Evolutionary conservation across 352 stramenopile genomes (phyloP).

Genomic region (Pythium angustatum): DNA sequence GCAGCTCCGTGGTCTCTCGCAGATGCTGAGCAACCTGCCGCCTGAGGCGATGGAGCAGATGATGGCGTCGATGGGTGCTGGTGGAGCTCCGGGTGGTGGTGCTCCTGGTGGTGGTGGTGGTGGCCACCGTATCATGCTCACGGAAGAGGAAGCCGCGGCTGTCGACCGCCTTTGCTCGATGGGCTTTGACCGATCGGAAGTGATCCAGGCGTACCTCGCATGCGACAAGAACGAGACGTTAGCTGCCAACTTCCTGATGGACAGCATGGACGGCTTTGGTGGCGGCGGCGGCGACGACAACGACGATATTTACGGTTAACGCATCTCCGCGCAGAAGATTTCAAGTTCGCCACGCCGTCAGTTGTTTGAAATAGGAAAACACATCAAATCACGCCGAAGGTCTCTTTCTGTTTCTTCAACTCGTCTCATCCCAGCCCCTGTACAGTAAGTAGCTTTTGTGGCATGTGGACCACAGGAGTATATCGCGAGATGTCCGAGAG

Average conservation of each 20-base stretch:
- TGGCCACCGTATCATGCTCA: slow-evolving; percentile 74
- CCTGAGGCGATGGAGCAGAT: slow-evolving; percentile 86
- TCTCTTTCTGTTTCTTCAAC: not conserved
- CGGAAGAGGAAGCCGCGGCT: slow-evolving; percentile 74
- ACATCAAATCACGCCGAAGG: slow-evolving; percentile 2
- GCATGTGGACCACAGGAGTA: slow-evolving; percentile 19
- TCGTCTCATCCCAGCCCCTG: too few species aligned
- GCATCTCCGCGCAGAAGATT: slow-evolving; percentile 2
- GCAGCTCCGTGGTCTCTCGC: slow-evolving; percentile 80
- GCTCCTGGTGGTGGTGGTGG: slow-evolving; percentile 39
- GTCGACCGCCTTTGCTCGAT: slow-evolving; percentile 83
- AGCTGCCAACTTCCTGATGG: slow-evolving; percentile 98
- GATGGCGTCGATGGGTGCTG: slow-evolving; percentile 78
- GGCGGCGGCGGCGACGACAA: slow-evolving; percentile 68
- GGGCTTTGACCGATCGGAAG: slow-evolving; percentile 90
- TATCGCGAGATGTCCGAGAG: not conserved
- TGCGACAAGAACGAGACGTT: slow-evolving; percentile 99
- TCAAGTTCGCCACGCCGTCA: slow-evolving; percentile 17
- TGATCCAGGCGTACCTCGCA: slow-evolving; percentile 97
- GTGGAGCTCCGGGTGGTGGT: slow-evolving; percentile 39
- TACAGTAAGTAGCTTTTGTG: not conserved
- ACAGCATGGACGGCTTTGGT: slow-evolving; percentile 80
- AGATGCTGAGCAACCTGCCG: slow-evolving; percentile 85
- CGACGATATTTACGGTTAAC: slow-evolving; percentile 88
- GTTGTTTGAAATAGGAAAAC: slow-evolving; percentile 32